Conservation (phyloP, 2,329 filamentous ascomycete genomes). For the Xylaria multiplex region DNA sequence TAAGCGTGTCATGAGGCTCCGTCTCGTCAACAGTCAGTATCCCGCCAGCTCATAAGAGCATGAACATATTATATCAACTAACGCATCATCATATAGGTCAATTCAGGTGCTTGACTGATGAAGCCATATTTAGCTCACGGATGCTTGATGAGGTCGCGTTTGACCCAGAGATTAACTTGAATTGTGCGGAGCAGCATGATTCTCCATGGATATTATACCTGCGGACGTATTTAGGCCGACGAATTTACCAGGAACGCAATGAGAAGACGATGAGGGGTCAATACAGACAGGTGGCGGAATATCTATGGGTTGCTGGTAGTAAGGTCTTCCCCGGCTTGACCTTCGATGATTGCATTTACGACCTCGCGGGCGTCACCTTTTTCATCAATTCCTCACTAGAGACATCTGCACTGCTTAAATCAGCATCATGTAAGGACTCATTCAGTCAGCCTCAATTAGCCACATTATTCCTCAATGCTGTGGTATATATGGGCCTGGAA, state of each 20-base stretch:
- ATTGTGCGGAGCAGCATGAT: constrained; percentile 34
- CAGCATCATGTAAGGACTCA: constrained; percentile 30
- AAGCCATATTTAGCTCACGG: constrained; percentile 38
- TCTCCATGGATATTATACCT: constrained; percentile 36
- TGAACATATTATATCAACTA: constrained; percentile 11
- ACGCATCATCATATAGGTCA: constrained; percentile 26
- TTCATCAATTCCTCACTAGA: constrained; percentile 39
- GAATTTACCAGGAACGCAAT: constrained; percentile 35
- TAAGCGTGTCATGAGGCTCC: constrained; percentile 40
- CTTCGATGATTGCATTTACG: constrained; percentile 35
- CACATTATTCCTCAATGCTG: constrained; percentile 38
- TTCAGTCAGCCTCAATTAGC: constrained; percentile 35
- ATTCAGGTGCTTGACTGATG: constrained; percentile 37
- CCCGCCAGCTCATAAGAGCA: not conserved
- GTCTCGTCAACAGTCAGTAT: constrained; percentile 37
- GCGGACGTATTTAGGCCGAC: constrained; percentile 34
- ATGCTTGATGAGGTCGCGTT: constrained; percentile 37
- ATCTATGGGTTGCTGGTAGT: constrained; percentile 35
- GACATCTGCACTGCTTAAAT: constrained; percentile 34
- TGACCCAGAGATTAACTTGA: constrained; percentile 30
- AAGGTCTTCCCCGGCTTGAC: constrained; percentile 35
- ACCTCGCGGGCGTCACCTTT: constrained; percentile 35
- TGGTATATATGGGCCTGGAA: constrained; percentile 38
- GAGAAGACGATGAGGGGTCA: constrained; percentile 37
- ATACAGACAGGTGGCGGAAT: constrained; percentile 36